Percentiles rank a stretch among this genome's conserved stretches.
These are phyloP conservation scores for Fraxinus paxiana DNA, from an alignment of 305 asterid species.

Conservation along the genomic window DNA sequence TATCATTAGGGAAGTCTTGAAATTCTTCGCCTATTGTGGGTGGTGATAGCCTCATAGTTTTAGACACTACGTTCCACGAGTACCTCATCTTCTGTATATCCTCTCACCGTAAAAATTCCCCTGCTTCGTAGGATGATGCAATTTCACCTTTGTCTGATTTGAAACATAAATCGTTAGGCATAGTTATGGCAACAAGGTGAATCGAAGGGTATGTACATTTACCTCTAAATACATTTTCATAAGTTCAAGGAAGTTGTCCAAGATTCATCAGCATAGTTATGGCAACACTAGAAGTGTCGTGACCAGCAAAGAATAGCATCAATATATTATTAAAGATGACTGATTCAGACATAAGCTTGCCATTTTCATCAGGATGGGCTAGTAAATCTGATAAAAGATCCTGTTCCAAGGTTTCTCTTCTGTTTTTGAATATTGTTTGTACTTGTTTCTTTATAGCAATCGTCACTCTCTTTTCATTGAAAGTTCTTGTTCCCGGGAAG, in stretches of 20 bases:
- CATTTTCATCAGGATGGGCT: constrained; percentile 22
- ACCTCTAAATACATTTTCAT: constrained; percentile 27
- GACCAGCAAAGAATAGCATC: constrained; percentile 34
- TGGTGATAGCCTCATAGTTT: constrained; percentile 41
- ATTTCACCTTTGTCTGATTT: constrained; percentile 42
- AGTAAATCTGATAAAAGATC: constrained; percentile 32
- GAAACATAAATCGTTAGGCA: background rate
- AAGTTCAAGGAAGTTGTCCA: constrained; percentile 26
- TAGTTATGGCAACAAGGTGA: background rate
- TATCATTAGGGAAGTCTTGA: background rate
- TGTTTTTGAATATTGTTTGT: constrained; percentile 4
- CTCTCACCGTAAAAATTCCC: constrained; percentile 15
- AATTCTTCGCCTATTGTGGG: constrained; percentile 26
- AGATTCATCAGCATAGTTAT: constrained; percentile 27
- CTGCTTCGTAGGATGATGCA: constrained; percentile 24
- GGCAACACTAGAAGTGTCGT: constrained; percentile 30
- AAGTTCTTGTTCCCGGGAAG: constrained; percentile 29
- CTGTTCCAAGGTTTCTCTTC: constrained; percentile 20
- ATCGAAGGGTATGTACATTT: background rate
- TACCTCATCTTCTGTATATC: constrained; percentile 12
- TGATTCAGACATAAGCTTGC: constrained; percentile 31
- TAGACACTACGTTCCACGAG: constrained; percentile 44
- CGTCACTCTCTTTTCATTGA: constrained; percentile 20
- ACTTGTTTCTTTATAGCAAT: constrained; percentile 21
- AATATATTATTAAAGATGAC: constrained; percentile 24